A percentile compares a stretch with the other conserved stretches of the same genome.
Evolutionary conservation across 108 stramenopile genomes (phyloP).

Genomic region (Parietichytrium sp.): DNA sequence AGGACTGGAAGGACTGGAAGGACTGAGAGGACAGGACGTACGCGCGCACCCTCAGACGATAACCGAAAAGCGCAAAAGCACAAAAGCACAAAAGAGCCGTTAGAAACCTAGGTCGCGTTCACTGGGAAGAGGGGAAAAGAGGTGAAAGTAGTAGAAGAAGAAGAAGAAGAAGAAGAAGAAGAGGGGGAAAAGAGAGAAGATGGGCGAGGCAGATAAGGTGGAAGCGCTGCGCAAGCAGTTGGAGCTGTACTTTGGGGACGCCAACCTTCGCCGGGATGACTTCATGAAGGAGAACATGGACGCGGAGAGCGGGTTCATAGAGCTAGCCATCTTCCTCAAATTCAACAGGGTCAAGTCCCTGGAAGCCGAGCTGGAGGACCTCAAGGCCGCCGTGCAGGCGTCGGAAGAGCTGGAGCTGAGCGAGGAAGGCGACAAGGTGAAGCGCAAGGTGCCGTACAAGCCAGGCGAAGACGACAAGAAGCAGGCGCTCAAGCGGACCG

Average conservation of each 20-base stretch:
- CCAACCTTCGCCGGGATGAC: conserved; percentile 25
- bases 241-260: conserved; percentile 41
- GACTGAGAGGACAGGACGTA: too few species aligned
- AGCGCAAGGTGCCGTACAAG: background rate
- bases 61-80: too few species aligned
- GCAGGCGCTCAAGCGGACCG: background rate
- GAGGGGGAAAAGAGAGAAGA: background rate
- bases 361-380: background rate
- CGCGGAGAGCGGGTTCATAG: background rate
- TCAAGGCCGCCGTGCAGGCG: background rate
- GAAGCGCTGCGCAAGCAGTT: background rate
- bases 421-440: background rate
- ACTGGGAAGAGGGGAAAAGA: too few species aligned
- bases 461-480: background rate
- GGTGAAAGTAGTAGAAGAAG: too few species aligned
- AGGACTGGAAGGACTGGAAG: too few species aligned
- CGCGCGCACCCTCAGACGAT: too few species aligned
- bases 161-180: background rate
- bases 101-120: too few species aligned
- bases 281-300: background rate
- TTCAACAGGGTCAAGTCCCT: conserved; percentile 38
- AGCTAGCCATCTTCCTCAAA: background rate
- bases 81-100: too few species aligned
- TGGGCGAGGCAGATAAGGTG: background rate
- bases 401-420: background rate